Evolutionary conservation across 2,329 filamentous ascomycete genomes (phyloP).

Genomic region (Xylaria sp.): DNA sequence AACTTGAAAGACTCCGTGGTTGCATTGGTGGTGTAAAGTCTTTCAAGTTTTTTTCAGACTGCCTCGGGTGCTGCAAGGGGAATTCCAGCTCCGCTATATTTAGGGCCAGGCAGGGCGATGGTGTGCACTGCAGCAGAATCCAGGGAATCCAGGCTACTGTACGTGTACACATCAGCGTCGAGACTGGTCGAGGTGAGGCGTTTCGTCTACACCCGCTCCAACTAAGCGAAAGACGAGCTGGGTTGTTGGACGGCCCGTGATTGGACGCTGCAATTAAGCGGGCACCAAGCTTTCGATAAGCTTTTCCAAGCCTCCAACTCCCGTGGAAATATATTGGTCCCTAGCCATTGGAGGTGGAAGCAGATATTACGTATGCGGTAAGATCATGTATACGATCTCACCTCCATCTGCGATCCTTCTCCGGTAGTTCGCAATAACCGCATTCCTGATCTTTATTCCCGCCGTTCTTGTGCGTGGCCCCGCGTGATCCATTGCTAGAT

Average conservation of each 20-base stretch:
- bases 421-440: constrained; percentile 1
- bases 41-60: no score
- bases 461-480: neutral
- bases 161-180: neutral
- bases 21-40: no score
- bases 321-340: neutral
- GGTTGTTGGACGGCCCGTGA: neutral
- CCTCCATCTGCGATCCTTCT: neutral
- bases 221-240: neutral
- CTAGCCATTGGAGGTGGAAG: neutral
- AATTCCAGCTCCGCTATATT: neutral
- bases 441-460: neutral
- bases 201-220: neutral
- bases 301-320: constrained; percentile 8
- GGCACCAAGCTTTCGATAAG: constrained; percentile 7
- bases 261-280: constrained; percentile 2
- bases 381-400: neutral
- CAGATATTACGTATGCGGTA: neutral
- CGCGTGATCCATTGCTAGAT: neutral
- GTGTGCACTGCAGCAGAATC: neutral
- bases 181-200: neutral
- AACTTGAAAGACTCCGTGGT: no score
- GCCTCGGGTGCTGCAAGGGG: neutral
- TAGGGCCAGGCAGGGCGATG: neutral
- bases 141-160: no score